Percentiles rank a stretch among this genome's conserved stretches.
Conservation (phyloP, 2,329 filamentous ascomycete species). For the Ophiostoma tasmaniense region DNA sequence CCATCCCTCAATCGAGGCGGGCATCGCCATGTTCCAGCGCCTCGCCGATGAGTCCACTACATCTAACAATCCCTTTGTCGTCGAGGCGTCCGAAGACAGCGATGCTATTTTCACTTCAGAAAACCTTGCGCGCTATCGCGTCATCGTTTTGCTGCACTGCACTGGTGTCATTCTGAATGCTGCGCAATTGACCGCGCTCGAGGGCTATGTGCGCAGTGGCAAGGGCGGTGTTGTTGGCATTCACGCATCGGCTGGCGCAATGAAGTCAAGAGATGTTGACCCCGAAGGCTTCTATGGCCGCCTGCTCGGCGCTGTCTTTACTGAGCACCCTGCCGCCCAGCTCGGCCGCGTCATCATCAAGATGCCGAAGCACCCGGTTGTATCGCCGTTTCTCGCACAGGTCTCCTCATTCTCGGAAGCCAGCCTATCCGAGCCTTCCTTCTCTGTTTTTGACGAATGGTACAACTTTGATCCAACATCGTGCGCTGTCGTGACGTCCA, state of each 20-base stretch:
- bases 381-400: constrained; percentile 21
- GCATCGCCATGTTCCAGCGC: constrained; percentile 27
- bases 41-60: constrained; percentile 24
- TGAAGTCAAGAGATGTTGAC: constrained; percentile 22
- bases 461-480: constrained; percentile 31
- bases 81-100: constrained; percentile 32
- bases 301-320: constrained; percentile 33
- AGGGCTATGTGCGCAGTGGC: constrained; percentile 28
- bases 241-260: constrained; percentile 32
- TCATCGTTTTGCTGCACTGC: constrained; percentile 33
- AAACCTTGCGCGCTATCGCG: constrained; percentile 28
- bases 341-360: constrained; percentile 27
- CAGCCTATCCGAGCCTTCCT: constrained; percentile 7
- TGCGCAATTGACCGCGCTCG: constrained; percentile 28
- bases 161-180: constrained; percentile 32
- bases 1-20: constrained; percentile 33
- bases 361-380: constrained; percentile 26
- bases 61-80: constrained; percentile 25
- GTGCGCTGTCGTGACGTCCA: constrained; percentile 8
- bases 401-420: constrained; percentile 13
- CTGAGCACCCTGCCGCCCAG: constrained; percentile 32
- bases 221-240: constrained; percentile 33
- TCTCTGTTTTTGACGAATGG: constrained; percentile 34
- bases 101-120: constrained; percentile 25
- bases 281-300: constrained; percentile 30